Evolutionary conservation across 164 flowering plant species (phyloP), one percentile per base, ranked within the genome.

Genomic region (Platanus orientalis): DNA sequence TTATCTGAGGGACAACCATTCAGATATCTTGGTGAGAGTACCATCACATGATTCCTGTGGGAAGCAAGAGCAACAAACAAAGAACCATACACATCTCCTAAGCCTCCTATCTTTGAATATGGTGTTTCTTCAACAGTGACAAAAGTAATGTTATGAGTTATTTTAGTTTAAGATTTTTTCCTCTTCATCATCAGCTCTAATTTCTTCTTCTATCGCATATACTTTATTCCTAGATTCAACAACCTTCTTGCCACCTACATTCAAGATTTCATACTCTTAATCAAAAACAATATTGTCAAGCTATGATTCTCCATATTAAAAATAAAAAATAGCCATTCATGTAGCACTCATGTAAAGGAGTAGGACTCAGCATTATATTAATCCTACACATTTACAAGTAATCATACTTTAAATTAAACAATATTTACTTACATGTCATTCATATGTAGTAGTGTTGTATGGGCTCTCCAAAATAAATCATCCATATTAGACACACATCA

Each of bases 81-180:
- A 71, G 98, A 90, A 57, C 96, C 97, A 87, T 95, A 89, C 59
- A 94, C 98, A 83, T 94, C 98, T 75, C 90, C 97, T 54, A 94
- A 65, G 54, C 98, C 97, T 24, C 98, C 98, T 21, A 96, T 94
- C 77, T 94, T 94, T 32, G 97, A 90, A 77, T 89, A 90, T 17
- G 98, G 98, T 29, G 89, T 84, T 27, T 95, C 97, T 72, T 94
- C 97, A 57, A 97, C 58, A 59, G 96, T 87, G 32, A 83, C 96
- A 76, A 87, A 87, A 29, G 90, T 76, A 61, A 94, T 73, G 68
- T 68, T 94, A 67, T 71, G 64, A 1, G 81, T 79, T 21, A 79
- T 78, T 74, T 12, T 79, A 32, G 71, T 58, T 54, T 62, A 14
- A 47, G 60, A 17, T 54, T 69, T 54, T n/a, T n/a, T n/a, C n/a